Evolutionary conservation across 768 basidiomycete genomes (phyloP).

Genomic region (Hypholoma fasciculare): DNA sequence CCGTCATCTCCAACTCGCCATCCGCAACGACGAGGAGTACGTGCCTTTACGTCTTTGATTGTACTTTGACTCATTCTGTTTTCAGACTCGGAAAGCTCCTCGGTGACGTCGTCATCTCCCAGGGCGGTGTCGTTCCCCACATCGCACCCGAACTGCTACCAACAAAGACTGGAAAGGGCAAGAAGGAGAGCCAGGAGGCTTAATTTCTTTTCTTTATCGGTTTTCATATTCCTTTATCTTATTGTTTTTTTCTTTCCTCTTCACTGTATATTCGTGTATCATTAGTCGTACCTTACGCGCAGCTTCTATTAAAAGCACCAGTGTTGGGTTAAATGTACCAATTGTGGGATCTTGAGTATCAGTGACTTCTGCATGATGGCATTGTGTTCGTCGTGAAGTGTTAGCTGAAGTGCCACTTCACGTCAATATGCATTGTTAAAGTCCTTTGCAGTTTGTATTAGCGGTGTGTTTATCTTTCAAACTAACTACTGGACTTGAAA

Average conservation of each 20-base stretch:
- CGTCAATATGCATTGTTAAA: too few species aligned
- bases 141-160: conserved; percentile 56
- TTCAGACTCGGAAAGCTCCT: conserved; percentile 77
- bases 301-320: conserved; percentile 3
- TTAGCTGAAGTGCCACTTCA: too few species aligned
- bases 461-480: too few species aligned
- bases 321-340: not conserved
- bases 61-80: not conserved
- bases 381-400: too few species aligned
- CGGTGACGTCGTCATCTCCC: conserved; percentile 88
- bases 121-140: conserved; percentile 86
- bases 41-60: conserved; percentile 13
- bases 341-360: not conserved
- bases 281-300: conserved; percentile 13
- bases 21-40: conserved; percentile 88
- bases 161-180: conserved; percentile 39
- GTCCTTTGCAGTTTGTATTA: too few species aligned
- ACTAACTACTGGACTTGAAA: too few species aligned
- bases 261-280: conserved; percentile 17
- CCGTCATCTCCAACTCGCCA: conserved; percentile 89
- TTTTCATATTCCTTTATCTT: conserved; percentile 20
- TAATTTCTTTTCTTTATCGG: conserved; percentile 26
- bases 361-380: not conserved
- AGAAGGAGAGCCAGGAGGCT: conserved; percentile 50
- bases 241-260: conserved; percentile 3